Percentiles rank a stretch among this genome's conserved stretches.
Conservation (phyloP, 306 rosid species). For the Cercis canadensis region DNA sequence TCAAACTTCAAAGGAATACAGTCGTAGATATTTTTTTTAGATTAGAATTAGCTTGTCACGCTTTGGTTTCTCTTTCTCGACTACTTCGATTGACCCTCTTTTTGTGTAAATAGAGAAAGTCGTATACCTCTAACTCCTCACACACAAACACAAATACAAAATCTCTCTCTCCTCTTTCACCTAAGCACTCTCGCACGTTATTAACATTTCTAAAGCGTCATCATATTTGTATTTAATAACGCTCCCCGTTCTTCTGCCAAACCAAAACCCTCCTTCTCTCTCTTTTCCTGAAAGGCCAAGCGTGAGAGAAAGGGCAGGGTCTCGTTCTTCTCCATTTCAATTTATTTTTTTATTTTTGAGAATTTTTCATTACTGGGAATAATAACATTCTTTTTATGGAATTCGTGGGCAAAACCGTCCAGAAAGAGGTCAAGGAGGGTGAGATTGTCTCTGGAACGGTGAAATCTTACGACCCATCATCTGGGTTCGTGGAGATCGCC, state of each 20-base stretch:
- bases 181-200: constrained; percentile 40
- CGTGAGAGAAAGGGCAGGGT: constrained; percentile 11
- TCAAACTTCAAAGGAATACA: not conserved
- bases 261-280: constrained; percentile 18
- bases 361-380: not conserved
- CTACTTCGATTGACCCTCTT: constrained; percentile 42
- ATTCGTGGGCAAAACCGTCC: constrained; percentile 71
- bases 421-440: constrained; percentile 58
- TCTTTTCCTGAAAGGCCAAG: constrained; percentile 17
- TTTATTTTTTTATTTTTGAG: not conserved
- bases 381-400: constrained; percentile 52
- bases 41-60: not conserved
- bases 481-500: constrained; percentile 66
- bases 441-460: constrained; percentile 68
- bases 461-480: constrained; percentile 67
- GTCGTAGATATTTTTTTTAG: not conserved
- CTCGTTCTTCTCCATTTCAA: not conserved
- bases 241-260: not conserved
- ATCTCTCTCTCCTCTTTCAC: constrained; percentile 5
- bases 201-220: constrained; percentile 42
- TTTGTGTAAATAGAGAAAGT: constrained; percentile 1
- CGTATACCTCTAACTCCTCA: constrained; percentile 41
- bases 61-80: constrained; percentile 8
- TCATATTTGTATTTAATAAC: constrained; percentile 6
- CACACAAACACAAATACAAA: not conserved